These are phyloP conservation scores for Erysimum cheiranthoides DNA, from an alignment of 345 rosid species.

Conservation along the genomic window DNA sequence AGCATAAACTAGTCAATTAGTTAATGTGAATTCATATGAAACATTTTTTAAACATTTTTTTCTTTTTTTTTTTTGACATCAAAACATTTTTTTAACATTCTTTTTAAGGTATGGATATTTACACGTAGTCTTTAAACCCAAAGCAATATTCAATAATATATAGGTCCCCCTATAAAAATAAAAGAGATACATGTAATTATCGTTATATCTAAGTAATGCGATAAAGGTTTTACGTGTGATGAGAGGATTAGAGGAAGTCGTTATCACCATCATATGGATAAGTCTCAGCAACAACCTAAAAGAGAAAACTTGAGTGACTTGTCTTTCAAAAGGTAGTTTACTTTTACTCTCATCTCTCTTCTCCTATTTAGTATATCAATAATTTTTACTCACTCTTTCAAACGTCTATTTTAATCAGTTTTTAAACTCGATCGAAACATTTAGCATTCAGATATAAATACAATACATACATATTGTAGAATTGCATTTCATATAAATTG, in stretches of 20 bases:
- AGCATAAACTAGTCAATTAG: background rate
- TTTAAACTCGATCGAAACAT: background rate
- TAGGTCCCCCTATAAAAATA: background rate
- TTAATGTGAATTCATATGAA: background rate
- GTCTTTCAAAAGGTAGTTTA: conserved; percentile 31
- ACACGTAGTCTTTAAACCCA: background rate
- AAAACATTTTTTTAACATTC: background rate
- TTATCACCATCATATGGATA: conserved; percentile 41
- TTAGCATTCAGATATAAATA: too few species aligned
- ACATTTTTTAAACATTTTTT: background rate
- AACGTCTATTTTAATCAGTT: background rate
- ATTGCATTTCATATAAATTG: too few species aligned
- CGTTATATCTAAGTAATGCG: background rate
- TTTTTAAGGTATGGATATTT: background rate
- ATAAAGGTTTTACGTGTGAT: conserved; percentile 33
- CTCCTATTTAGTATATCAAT: background rate
- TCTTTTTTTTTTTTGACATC: background rate
- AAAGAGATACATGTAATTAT: conserved; percentile 8
- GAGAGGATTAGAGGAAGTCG: conserved; percentile 35
- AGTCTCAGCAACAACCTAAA: conserved; percentile 37
- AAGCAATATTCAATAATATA: background rate
- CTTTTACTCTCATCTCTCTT: conserved; percentile 7
- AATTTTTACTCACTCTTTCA: background rate
- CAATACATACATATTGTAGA: too few species aligned
- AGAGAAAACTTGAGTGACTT: conserved; percentile 31